Conservation (phyloP, 495 filamentous ascomycete species). For the Aspergillus saccharolyticus region DNA sequence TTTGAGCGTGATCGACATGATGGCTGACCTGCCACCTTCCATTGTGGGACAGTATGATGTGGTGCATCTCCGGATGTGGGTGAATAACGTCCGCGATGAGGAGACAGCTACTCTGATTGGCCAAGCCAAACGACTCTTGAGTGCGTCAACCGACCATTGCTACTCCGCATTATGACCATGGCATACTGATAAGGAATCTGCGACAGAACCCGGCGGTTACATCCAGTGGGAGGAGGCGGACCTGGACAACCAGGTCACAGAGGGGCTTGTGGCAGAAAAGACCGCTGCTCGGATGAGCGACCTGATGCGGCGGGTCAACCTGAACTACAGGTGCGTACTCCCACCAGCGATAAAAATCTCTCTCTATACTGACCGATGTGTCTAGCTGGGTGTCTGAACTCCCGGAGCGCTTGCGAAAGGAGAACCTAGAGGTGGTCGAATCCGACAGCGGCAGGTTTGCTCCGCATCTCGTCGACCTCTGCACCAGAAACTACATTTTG, state of each 20-base stretch:
- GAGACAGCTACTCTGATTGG: conserved; percentile 15
- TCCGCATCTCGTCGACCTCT: no score
- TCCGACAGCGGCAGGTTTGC: no score
- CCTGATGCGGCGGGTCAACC: conserved; percentile 2
- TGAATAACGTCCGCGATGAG: conserved; percentile 22
- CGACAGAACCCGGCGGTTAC: conserved; percentile 29
- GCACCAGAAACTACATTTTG: no score
- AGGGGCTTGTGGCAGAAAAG: conserved; percentile 6
- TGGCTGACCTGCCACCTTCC: conserved; percentile 18
- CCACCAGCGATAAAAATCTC: neutral
- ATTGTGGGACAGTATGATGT: conserved; percentile 31
- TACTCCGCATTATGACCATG: no score
- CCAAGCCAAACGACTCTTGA: no score
- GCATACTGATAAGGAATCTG: neutral
- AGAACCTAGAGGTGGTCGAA: no score
- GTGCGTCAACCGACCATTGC: no score
- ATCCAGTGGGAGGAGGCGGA: conserved; percentile 33
- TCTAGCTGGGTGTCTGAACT: no score
- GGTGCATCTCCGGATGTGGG: conserved; percentile 32
- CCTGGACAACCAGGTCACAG: conserved; percentile 11
- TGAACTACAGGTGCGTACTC: conserved; percentile 15
- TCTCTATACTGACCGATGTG: no score
- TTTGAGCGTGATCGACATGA: conserved; percentile 21
- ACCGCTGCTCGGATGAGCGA: conserved; percentile 7
- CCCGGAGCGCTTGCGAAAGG: no score